Conservation (phyloP, 345 rosid species). For the Ceriops tagal region DNA sequence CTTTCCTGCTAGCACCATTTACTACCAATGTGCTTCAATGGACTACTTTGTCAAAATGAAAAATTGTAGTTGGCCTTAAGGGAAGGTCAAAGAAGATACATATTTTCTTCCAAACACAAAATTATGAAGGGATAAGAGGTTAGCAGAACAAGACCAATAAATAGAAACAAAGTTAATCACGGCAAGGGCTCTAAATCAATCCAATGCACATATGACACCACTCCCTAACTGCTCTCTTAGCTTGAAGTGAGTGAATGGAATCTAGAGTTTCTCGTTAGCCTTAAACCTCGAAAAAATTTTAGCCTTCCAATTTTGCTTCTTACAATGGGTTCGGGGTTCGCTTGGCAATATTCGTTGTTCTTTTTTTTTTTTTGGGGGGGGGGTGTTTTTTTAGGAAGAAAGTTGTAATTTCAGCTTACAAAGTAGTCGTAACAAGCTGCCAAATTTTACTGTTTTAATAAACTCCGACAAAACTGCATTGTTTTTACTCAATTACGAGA, state of each 20-base stretch:
- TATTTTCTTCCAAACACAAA: background rate
- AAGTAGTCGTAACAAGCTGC: too few relatives aligned
- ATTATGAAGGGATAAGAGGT: slow-evolving; percentile 34
- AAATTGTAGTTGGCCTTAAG: background rate
- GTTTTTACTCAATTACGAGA: too few relatives aligned
- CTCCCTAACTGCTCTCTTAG: slow-evolving; percentile 34
- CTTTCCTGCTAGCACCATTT: background rate
- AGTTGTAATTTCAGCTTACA: background rate
- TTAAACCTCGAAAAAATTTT: background rate
- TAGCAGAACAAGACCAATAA: slow-evolving; percentile 31
- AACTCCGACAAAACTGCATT: too few relatives aligned
- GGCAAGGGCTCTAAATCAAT: slow-evolving; percentile 29
- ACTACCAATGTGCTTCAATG: too few relatives aligned
- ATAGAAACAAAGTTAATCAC: slow-evolving; percentile 36
- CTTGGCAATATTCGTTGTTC: background rate
- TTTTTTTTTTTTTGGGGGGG: background rate
- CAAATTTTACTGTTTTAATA: too few relatives aligned
- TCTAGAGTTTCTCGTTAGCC: slow-evolving; percentile 16
- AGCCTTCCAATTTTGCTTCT: slow-evolving; percentile 9
- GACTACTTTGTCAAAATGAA: too few relatives aligned
- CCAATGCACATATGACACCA: background rate
- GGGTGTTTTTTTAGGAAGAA: background rate
- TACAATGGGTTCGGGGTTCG: slow-evolving; percentile 4
- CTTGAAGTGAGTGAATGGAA: slow-evolving; percentile 28
- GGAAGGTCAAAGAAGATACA: slow-evolving; percentile 7